These are phyloP conservation scores for Collybia sp. DNA, from an alignment of 768 basidiomycete species.

Conservation along the genomic window DNA sequence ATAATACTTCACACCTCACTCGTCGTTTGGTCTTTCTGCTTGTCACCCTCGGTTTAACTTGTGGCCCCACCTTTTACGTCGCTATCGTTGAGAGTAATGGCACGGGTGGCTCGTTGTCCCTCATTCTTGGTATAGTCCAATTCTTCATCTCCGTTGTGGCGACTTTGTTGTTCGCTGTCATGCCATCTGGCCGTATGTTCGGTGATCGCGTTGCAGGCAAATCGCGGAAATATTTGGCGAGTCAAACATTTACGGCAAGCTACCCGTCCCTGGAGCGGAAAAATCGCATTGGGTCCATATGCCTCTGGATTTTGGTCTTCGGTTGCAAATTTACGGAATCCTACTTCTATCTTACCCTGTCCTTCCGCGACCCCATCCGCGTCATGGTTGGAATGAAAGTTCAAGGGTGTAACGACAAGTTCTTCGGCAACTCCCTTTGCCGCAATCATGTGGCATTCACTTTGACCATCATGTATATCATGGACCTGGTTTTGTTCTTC, in stretches of 20 bases:
- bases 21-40: conserved; percentile 87
- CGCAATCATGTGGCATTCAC: conserved; percentile 93
- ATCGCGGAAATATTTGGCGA: conserved; percentile 94
- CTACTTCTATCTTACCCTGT: conserved; percentile 96
- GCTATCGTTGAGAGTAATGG: conserved; percentile 74
- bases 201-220: conserved; percentile 96
- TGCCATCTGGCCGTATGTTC: conserved; percentile 98
- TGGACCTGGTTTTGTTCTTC: conserved; percentile 97
- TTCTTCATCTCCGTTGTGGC: conserved; percentile 90
- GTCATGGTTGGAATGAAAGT: conserved; percentile 98
- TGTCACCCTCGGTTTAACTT: conserved; percentile 86
- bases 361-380: conserved; percentile 88
- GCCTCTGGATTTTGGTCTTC: conserved; percentile 90
- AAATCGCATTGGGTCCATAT: conserved; percentile 73
- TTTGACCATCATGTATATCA: conserved; percentile 96
- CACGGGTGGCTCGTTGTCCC: conserved; percentile 65
- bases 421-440: conserved; percentile 82
- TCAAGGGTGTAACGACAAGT: conserved; percentile 83
- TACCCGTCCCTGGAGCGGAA: conserved; percentile 67
- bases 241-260: conserved; percentile 96
- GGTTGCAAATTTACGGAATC: conserved; percentile 96
- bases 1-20: conserved; percentile 94
- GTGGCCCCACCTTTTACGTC: conserved; percentile 93
- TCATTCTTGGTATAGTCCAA: conserved; percentile 94
- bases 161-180: conserved; percentile 81